phyloP scores from a whole-genome alignment of 345 rosid species.

The Eucalyptus cladocalyx region DNA sequence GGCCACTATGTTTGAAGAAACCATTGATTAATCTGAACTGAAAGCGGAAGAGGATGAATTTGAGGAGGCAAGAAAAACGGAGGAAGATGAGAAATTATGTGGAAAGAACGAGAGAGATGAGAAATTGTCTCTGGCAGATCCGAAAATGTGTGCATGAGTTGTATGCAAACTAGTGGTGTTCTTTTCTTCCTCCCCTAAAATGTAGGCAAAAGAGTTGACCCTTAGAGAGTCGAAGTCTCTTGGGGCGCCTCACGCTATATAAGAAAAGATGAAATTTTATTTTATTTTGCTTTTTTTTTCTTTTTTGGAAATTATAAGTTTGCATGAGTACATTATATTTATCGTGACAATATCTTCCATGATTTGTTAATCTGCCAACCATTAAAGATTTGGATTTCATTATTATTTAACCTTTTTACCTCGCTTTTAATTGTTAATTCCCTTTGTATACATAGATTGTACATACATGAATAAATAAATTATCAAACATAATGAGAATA shows the following conservation, averaged over 20 bases:
- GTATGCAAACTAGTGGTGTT: not conserved
- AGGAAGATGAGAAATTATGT: not conserved
- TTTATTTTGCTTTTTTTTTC: not conserved
- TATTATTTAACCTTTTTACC: not conserved
- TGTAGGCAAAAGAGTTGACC: not conserved
- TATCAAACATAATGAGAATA: not conserved
- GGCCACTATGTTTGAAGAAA: not conserved
- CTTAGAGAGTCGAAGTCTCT: not conserved
- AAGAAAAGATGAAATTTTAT: not conserved
- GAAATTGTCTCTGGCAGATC: not conserved
- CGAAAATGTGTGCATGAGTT: not conserved
- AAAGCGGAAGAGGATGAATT: not conserved
- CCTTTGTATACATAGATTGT: not conserved
- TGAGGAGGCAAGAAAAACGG: not conserved
- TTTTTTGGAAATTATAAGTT: not conserved
- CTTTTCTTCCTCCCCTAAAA: not conserved
- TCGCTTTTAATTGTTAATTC: not conserved
- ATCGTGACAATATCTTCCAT: not conserved
- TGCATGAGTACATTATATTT: not conserved
- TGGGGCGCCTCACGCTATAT: not conserved
- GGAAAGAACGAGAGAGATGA: not conserved
- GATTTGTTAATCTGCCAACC: not conserved
- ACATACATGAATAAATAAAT: not conserved
- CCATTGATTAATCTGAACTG: not conserved
- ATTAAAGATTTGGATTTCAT: not conserved